These are phyloP conservation scores for Scenedesmus sp. DNA, from an alignment of 163 green algal genomes.

Conservation along the genomic window DNA sequence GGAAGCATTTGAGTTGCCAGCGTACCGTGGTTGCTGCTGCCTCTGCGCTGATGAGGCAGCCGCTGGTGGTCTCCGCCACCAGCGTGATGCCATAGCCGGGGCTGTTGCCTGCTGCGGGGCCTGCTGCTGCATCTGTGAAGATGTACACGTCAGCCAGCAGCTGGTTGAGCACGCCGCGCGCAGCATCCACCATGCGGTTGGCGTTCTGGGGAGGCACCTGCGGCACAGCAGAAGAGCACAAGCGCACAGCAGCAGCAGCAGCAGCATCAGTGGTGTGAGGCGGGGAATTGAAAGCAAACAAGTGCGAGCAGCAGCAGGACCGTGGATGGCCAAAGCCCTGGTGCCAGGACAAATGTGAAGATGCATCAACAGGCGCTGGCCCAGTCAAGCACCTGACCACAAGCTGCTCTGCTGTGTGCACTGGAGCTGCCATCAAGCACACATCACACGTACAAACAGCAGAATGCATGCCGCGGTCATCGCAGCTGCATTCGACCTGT, in stretches of 20 bases:
- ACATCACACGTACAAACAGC: no score
- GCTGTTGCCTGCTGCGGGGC: slow-evolving; percentile 73
- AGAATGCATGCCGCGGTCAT: no score
- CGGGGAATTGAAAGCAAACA: no score
- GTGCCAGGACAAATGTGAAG: no score
- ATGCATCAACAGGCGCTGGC: background rate
- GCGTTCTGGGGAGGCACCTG: slow-evolving; percentile 68
- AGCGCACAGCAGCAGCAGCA: background rate
- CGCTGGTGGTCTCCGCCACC: slow-evolving; percentile 96
- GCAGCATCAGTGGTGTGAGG: slow-evolving; percentile 2
- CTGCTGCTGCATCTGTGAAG: slow-evolving; percentile 96
- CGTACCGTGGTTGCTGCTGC: slow-evolving; percentile 59
- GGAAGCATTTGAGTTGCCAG: no score
- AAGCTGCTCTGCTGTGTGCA: no score
- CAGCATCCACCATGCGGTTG: slow-evolving; percentile 83
- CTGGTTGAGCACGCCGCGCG: slow-evolving; percentile 85
- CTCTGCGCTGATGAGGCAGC: slow-evolving; percentile 89
- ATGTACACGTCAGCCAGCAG: slow-evolving; percentile 98
- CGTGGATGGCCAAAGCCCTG: no score
- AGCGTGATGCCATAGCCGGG: slow-evolving; percentile 96
- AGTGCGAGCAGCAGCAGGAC: no score
- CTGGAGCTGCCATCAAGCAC: no score
- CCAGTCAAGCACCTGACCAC: background rate
- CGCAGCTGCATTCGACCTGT: no score
- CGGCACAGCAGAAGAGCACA: slow-evolving; percentile 43